Conservation (phyloP, 2,329 filamentous ascomycete genomes). For the Cadophora sp. region DNA sequence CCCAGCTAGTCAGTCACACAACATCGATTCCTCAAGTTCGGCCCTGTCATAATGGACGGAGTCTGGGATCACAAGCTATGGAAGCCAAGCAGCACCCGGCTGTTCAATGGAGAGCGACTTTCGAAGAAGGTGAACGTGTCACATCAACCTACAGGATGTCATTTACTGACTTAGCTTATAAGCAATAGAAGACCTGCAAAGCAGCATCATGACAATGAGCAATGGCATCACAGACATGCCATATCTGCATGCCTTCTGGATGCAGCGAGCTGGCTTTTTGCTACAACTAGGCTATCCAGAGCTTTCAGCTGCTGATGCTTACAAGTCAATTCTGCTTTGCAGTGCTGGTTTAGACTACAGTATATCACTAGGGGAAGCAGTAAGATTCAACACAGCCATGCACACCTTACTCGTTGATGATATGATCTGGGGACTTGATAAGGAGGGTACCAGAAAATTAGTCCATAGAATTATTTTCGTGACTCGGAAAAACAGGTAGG, state of each 20-base stretch:
- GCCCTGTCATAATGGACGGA: not conserved
- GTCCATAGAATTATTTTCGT: not conserved
- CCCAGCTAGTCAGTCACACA: not conserved
- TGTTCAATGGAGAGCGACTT: not conserved
- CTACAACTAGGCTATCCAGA: slow-evolving; percentile 22
- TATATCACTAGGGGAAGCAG: slow-evolving; percentile 6
- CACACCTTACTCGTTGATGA: slow-evolving; percentile 7
- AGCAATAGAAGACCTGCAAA: slow-evolving; percentile 5
- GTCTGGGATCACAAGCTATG: not conserved
- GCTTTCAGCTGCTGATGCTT: slow-evolving; percentile 26
- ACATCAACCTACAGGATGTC: not conserved
- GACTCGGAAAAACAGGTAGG: not conserved
- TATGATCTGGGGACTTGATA: not conserved
- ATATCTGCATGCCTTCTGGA: slow-evolving; percentile 14
- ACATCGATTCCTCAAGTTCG: not conserved
- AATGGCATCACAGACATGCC: slow-evolving; percentile 8
- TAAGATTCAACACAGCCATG: slow-evolving; percentile 16
- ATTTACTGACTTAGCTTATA: not conserved
- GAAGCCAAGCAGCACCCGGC: not conserved
- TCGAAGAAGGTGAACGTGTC: not conserved
- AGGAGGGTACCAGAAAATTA: not conserved
- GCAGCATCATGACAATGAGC: not conserved
- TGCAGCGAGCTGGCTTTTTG: slow-evolving; percentile 9
- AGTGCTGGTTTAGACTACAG: slow-evolving; percentile 4
- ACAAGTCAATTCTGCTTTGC: slow-evolving; percentile 23